Conservation (phyloP, 768 basidiomycete genomes). For the Phylloporus sp. region DNA sequence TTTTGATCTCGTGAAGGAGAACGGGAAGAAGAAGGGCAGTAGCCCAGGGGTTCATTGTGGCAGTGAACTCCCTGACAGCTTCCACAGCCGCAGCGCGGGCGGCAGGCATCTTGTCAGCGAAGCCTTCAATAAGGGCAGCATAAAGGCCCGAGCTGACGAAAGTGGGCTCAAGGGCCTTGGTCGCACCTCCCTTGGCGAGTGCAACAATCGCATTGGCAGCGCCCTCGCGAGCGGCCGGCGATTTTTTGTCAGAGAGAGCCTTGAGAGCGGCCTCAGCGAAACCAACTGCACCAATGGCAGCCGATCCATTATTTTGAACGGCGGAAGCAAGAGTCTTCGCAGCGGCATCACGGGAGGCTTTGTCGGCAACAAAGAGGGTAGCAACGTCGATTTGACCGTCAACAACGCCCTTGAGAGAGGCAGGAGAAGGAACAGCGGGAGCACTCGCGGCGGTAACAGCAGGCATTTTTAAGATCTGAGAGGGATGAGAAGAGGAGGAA, state of each 20-base stretch:
- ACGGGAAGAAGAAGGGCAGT: constrained; percentile 75
- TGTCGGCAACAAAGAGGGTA: constrained; percentile 80
- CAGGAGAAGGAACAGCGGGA: constrained; percentile 53
- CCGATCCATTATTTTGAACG: constrained; percentile 81
- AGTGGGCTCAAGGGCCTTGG: constrained; percentile 81
- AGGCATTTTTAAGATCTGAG: constrained; percentile 67
- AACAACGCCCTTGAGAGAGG: constrained; percentile 66
- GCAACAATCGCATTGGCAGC: constrained; percentile 68
- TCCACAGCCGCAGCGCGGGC: constrained; percentile 81
- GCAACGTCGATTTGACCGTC: constrained; percentile 66
- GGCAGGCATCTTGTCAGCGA: constrained; percentile 92
- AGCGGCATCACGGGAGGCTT: constrained; percentile 70
- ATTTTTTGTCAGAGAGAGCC: constrained; percentile 94
- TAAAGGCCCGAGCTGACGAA: constrained; percentile 87
- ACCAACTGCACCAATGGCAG: constrained; percentile 62
- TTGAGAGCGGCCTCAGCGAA: constrained; percentile 73
- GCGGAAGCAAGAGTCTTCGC: constrained; percentile 63
- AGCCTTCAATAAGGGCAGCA: constrained; percentile 79
- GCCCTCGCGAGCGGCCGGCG: constrained; percentile 84
- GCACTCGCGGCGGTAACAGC: constrained; percentile 69
- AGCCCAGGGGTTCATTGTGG: constrained; percentile 86
- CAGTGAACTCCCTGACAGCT: constrained; percentile 71
- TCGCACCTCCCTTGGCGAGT: constrained; percentile 64
- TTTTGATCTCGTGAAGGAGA: constrained; percentile 90
- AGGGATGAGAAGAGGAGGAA: background rate